These are phyloP conservation scores for Mortierella sp. DNA, from an alignment of 371 early-diverging fungal genomes.

Conservation along the genomic window DNA sequence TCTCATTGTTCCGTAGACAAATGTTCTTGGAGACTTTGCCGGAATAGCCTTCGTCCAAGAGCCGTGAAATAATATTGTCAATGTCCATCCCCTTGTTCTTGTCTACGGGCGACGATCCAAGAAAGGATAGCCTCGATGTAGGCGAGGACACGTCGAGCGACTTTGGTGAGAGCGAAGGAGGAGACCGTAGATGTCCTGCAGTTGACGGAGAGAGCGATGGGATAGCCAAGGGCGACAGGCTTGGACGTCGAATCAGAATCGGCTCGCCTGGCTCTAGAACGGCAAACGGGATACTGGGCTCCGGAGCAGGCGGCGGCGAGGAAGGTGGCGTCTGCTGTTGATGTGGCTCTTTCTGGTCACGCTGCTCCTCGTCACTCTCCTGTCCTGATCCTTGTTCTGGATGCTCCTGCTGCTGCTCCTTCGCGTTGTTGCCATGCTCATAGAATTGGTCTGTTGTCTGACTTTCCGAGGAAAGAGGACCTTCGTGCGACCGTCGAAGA, in stretches of 20 bases:
- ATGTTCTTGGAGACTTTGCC: constrained; percentile 81
- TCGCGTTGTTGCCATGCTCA: background rate
- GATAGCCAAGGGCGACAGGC: constrained; percentile 28
- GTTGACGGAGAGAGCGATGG: constrained; percentile 7
- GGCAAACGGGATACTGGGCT: constrained; percentile 45
- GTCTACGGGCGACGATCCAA: constrained; percentile 25
- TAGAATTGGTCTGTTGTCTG: background rate
- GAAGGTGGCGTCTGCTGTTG: background rate
- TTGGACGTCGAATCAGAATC: constrained; percentile 29
- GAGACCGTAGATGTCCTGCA: constrained; percentile 16
- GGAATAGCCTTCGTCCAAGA: constrained; percentile 83
- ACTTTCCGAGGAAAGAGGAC: no score
- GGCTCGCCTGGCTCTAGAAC: constrained; percentile 41
- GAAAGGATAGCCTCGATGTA: constrained; percentile 37
- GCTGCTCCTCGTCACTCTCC: background rate
- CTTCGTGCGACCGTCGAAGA: no score
- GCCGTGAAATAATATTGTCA: constrained; percentile 89
- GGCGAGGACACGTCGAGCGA: constrained; percentile 29
- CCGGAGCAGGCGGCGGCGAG: constrained; percentile 29
- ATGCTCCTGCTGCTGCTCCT: background rate
- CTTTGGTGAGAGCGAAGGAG: constrained; percentile 35
- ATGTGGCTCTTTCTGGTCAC: background rate
- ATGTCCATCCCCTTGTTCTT: constrained; percentile 67
- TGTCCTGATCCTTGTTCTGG: background rate
- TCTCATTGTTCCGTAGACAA: constrained; percentile 86